Percentiles rank a stretch among this genome's conserved stretches.
phyloP scores from a whole-genome alignment of 1,139 yeast genomes.

The Saccharomyces pastorianus region DNA sequence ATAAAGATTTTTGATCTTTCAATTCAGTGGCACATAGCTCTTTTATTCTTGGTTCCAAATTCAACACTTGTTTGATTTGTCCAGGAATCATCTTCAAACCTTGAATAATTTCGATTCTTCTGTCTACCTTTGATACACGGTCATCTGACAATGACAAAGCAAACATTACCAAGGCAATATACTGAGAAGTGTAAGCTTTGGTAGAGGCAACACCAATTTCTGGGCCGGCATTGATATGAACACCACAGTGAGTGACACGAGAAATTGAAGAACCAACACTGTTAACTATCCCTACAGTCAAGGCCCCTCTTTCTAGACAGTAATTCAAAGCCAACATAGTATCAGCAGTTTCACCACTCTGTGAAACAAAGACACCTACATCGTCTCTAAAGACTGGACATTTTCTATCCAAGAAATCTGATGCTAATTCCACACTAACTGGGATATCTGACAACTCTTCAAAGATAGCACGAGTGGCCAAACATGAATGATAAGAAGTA shows the following conservation, averaged over 20 bases:
- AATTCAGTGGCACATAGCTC: constrained; percentile 55
- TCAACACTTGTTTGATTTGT: constrained; percentile 72
- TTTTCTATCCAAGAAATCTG: constrained; percentile 91
- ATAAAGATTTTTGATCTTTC: too few species aligned
- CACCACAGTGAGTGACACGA: constrained; percentile 96
- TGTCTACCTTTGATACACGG: constrained; percentile 62
- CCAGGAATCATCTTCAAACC: constrained; percentile 80
- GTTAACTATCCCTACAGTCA: constrained; percentile 92
- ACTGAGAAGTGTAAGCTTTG: constrained; percentile 97
- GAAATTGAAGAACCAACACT: constrained; percentile 96
- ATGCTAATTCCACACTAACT: constrained; percentile 90
- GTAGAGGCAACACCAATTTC: constrained; percentile 99
- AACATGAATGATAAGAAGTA: constrained; percentile 95
- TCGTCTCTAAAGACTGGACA: constrained; percentile 98
- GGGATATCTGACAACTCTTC: constrained; percentile 97
- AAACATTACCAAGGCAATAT: constrained; percentile 93
- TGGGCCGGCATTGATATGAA: constrained; percentile 98
- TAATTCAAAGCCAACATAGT: constrained; percentile 94
- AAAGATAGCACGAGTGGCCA: constrained; percentile 92
- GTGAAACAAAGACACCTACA: constrained; percentile 94
- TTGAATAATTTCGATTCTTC: constrained; percentile 79
- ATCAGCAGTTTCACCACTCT: constrained; percentile 98
- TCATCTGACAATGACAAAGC: constrained; percentile 92
- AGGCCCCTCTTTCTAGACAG: constrained; percentile 94
- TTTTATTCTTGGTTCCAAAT: constrained; percentile 67